These are phyloP conservation scores for Megacollybia marginata DNA, from an alignment of 768 basidiomycete genomes.

Conservation along the genomic window DNA sequence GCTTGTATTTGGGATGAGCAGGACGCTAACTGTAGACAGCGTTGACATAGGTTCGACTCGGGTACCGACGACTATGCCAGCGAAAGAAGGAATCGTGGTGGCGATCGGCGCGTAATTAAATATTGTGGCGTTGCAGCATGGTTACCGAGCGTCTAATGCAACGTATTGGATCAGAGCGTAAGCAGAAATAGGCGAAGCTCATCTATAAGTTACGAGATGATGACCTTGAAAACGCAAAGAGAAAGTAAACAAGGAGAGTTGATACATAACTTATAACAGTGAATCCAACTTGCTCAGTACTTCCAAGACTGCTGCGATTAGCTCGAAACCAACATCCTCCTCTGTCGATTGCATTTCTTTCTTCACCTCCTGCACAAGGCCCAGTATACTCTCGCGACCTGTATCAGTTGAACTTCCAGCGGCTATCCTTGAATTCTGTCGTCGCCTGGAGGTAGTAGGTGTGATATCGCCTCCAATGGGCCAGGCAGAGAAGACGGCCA, in stretches of 20 bases:
- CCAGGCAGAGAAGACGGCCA: conserved; percentile 88
- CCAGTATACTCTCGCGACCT: conserved; percentile 59
- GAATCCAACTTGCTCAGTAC: conserved; percentile 92
- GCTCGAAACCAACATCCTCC: conserved; percentile 75
- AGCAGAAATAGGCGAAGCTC: no score
- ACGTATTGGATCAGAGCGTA: no score
- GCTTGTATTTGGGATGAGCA: no score
- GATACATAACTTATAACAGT: conserved; percentile 39
- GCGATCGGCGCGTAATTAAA: no score
- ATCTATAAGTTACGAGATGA: no score
- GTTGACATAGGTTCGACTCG: no score
- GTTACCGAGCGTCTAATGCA: no score
- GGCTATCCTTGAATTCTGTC: conserved; percentile 40
- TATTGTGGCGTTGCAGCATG: no score
- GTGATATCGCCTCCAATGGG: conserved; percentile 54
- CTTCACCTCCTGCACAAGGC: conserved; percentile 65
- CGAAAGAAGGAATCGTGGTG: no score
- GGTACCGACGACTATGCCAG: no score
- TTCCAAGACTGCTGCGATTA: conserved; percentile 88
- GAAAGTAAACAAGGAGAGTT: background rate
- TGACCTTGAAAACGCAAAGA: background rate
- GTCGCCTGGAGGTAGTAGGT: conserved; percentile 15
- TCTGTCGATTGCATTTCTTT: conserved; percentile 60
- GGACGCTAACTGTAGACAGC: no score
- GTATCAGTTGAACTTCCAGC: conserved; percentile 44